Evolutionary conservation across 2,329 filamentous ascomycete species (phyloP), one percentile per base, ranked within the genome.

Genomic region (Ceratocystis smalleyi): DNA sequence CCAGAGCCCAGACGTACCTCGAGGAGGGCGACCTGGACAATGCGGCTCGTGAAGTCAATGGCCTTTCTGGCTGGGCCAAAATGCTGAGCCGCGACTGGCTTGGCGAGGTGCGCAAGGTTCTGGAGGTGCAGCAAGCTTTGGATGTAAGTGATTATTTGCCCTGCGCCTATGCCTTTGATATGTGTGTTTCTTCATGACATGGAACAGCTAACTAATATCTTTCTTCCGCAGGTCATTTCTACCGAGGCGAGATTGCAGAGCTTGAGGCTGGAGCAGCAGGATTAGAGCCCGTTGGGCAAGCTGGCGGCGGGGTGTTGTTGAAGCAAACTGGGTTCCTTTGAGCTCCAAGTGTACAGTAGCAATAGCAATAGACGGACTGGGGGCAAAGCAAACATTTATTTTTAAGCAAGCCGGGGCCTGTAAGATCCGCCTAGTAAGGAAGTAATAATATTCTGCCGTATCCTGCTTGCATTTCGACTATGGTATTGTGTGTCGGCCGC

Each of bases 41-140:
- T 63, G 94, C 94, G 2, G 91, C 94, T 15, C 81, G 94, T 68
- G 94, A 99, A 77, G 94, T 99, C 87, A 99, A 97, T 73, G 83
- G 85, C 1, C 79, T 99, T 59, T 82, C 87, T 67, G 94, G 94
- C 30, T 99, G 94, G 94, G 91, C 92, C 59, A 96, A 94, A 81
- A 92, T 91, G 49, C 77, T 99, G 72, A 95, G 89, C 75, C 85
- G 88, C 71, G 94, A 99, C 75, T 99, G 94, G 94, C 76, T 99
- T 69, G 82, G 81, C 62, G 94, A 99, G 79, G 88, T 91, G 68
- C 84, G 94, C 73, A 88, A 91, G 77, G 89, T 95, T 68, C 79
- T 99, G 71, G 94, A 99, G 77, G 94, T 97, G 68, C 86, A 89
- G 76, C 94, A 99, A 77, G 94, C 94, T 71, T 80, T 99, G 71